Percentiles rank a stretch among this genome's conserved stretches.
These are phyloP conservation scores for Aureobasidium uvarum DNA, from an alignment of 2,329 filamentous ascomycete species.

Conservation along the genomic window DNA sequence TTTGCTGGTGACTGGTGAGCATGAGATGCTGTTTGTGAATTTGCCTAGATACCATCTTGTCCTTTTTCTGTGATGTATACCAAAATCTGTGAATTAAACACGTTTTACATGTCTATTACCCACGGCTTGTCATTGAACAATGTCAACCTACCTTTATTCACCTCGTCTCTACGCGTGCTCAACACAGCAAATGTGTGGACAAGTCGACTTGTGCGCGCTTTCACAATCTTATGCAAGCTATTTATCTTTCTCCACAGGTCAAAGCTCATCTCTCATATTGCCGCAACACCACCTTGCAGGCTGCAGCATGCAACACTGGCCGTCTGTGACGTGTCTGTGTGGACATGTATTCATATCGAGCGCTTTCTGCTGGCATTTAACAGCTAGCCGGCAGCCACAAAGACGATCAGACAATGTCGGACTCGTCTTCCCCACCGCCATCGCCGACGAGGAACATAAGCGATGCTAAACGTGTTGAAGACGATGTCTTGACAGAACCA, in stretches of 20 bases:
- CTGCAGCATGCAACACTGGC: neutral
- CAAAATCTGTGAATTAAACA: neutral
- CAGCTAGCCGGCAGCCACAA: neutral
- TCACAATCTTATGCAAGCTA: neutral
- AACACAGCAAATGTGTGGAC: neutral
- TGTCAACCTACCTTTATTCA: too few species aligned
- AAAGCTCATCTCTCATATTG: neutral
- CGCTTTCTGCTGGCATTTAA: neutral
- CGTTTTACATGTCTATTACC: neutral
- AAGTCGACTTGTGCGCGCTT: neutral
- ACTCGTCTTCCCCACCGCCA: neutral
- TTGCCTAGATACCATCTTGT: neutral
- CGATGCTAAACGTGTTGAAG: conserved; percentile 12
- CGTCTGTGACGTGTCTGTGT: neutral
- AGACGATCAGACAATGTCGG: neutral
- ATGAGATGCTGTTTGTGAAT: neutral
- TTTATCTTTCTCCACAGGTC: neutral
- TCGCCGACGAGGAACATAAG: neutral
- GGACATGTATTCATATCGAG: neutral
- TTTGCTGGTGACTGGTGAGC: conserved; percentile 27
- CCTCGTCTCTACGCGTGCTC: neutral
- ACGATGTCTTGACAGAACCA: neutral
- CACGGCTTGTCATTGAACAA: neutral
- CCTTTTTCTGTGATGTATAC: conserved; percentile 1
- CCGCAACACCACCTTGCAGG: conserved; percentile 16